A percentile compares a stretch with the other conserved stretches of the same genome.
Evolutionary conservation across 2,329 filamentous ascomycete species (phyloP).

Genomic region (Plectosphaerella sp.): DNA sequence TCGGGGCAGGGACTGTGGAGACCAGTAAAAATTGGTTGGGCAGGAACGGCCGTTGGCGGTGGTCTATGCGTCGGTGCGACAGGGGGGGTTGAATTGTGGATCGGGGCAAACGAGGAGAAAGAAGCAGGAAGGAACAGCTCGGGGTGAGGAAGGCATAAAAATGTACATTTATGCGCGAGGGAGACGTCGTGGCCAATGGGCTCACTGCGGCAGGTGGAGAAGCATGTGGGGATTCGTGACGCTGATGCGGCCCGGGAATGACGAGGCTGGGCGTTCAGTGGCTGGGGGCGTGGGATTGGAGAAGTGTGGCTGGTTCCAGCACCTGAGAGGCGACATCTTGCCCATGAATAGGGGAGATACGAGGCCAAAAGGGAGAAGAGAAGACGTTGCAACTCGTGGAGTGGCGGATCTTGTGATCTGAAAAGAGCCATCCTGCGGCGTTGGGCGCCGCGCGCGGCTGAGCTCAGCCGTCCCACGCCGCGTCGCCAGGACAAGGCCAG

Average conservation of each 20-base stretch:
- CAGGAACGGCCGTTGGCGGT: constrained; percentile 13
- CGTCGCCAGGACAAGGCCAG: no score
- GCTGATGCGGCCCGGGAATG: constrained; percentile 1
- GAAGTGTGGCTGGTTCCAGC: neutral
- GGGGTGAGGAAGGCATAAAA: constrained; percentile 4
- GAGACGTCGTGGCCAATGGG: neutral
- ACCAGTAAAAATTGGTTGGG: constrained; percentile 30
- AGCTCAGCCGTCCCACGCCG: no score
- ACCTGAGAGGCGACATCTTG: no score
- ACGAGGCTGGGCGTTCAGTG: constrained; percentile 1
- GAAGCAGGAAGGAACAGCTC: constrained; percentile 6
- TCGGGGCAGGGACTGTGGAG: constrained; percentile 22
- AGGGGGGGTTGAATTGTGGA: neutral
- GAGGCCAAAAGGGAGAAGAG: neutral
- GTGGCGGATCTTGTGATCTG: no score
- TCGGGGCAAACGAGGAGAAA: constrained; percentile 1
- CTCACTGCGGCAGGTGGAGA: neutral
- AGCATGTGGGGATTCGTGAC: neutral
- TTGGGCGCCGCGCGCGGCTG: no score
- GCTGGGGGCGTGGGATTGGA: neutral
- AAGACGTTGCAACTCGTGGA: no score
- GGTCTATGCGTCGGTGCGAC: constrained; percentile 3
- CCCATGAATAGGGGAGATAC: neutral
- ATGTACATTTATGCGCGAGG: constrained; percentile 1
- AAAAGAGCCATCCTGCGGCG: no score